phyloP scores from a whole-genome alignment of 768 basidiomycete species.

The Tulasnella sp. region DNA sequence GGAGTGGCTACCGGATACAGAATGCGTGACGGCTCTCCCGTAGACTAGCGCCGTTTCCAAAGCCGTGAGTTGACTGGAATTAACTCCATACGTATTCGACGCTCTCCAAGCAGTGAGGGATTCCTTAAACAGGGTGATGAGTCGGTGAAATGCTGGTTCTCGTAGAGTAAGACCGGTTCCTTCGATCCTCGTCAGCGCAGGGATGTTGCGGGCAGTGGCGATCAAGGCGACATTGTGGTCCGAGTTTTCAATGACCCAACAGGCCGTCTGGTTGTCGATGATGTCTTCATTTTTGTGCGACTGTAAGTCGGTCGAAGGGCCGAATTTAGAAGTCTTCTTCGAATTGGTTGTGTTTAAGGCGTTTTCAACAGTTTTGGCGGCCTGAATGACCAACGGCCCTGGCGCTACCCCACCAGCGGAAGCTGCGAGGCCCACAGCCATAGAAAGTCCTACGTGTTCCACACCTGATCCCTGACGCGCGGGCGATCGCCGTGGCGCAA shows the following conservation, averaged over 20 bases:
- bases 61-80: background rate
- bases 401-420: constrained; percentile 5
- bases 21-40: constrained; percentile 14
- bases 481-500: background rate
- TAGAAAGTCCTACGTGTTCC: background rate
- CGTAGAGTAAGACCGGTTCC: background rate
- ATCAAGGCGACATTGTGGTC: constrained; percentile 20
- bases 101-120: constrained; percentile 12
- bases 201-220: constrained; percentile 23
- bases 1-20: background rate
- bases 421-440: background rate
- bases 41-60: constrained; percentile 19
- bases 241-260: constrained; percentile 25
- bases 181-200: constrained; percentile 13
- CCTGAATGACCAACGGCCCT: background rate
- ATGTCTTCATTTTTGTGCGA: background rate
- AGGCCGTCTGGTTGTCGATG: constrained; percentile 26
- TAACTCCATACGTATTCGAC: background rate
- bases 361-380: background rate
- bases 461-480: background rate
- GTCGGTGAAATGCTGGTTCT: constrained; percentile 11
- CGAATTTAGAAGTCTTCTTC: background rate
- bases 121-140: constrained; percentile 20
- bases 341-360: background rate
- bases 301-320: background rate